phyloP scores from a whole-genome alignment of 2,329 filamentous ascomycete genomes.

The Fusarium mundagurra region DNA sequence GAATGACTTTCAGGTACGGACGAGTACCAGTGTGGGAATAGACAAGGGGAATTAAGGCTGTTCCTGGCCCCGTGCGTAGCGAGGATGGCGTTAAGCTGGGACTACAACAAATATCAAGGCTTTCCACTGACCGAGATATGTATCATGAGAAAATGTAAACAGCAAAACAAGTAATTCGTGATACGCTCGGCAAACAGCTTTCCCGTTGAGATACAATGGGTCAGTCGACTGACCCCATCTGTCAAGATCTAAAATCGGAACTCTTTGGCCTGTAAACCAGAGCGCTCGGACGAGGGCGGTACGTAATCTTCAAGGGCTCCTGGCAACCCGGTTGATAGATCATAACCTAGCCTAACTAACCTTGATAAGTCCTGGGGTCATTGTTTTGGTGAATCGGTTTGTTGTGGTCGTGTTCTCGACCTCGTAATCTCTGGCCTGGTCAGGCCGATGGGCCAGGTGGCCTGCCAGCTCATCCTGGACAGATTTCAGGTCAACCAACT shows the following conservation, averaged over 20 bases:
- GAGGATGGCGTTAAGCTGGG: constrained; percentile 10
- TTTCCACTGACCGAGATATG: neutral
- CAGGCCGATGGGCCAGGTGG: constrained; percentile 13
- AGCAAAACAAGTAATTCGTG: constrained; percentile 1
- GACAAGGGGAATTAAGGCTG: constrained; percentile 22
- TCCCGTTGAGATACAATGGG: neutral
- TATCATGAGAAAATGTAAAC: neutral
- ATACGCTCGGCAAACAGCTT: neutral
- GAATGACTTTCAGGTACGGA: constrained; percentile 19
- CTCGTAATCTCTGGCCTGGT: constrained; percentile 28
- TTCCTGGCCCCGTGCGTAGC: constrained; percentile 31
- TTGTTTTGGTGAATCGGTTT: constrained; percentile 21
- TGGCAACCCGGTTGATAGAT: constrained; percentile 4
- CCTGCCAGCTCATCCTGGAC: constrained; percentile 25
- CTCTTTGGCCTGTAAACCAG: neutral
- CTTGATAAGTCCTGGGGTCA: neutral
- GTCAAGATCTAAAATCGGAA: constrained; percentile 25
- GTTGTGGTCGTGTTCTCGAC: constrained; percentile 28
- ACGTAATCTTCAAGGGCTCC: constrained; percentile 34
- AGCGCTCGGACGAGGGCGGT: constrained; percentile 20
- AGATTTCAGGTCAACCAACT: constrained; percentile 39
- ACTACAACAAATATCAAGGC: neutral
- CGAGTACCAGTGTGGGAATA: constrained; percentile 18
- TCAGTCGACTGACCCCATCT: constrained; percentile 14
- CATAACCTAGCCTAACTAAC: constrained; percentile 18